Conservation (phyloP, 2,329 filamentous ascomycete genomes). For the Aspergillus fructus region DNA sequence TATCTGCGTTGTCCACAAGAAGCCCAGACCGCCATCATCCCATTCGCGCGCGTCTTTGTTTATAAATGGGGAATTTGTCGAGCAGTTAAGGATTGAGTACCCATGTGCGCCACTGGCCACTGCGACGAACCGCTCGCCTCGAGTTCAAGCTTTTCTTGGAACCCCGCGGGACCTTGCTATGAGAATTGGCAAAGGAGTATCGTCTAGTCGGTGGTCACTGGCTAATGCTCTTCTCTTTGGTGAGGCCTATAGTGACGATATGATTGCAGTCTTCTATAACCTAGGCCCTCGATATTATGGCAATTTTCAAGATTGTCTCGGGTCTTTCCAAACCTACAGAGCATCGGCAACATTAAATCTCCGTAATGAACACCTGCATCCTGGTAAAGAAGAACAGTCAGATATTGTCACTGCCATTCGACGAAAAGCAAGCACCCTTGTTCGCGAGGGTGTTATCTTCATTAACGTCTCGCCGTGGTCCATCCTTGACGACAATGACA, state of each 20-base stretch:
- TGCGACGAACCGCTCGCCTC: conserved; percentile 49
- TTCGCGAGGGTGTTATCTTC: conserved; percentile 78
- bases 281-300: conserved; percentile 89
- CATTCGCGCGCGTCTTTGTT: conserved; percentile 83
- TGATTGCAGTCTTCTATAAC: conserved; percentile 85
- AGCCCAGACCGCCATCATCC: conserved; percentile 69
- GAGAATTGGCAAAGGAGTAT: conserved; percentile 68
- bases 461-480: conserved; percentile 80
- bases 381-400: conserved; percentile 84
- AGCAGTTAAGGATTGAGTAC: conserved; percentile 87
- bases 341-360: conserved; percentile 88
- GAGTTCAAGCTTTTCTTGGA: conserved; percentile 88
- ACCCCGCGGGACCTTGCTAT: conserved; percentile 86
- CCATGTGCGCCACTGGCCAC: conserved; percentile 70
- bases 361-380: conserved; percentile 85
- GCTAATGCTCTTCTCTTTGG: conserved; percentile 88
- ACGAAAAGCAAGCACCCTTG: conserved; percentile 75
- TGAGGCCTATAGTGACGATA: conserved; percentile 83
- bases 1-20: conserved; percentile 80
- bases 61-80: conserved; percentile 88
- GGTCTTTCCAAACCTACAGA: conserved; percentile 93
- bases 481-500: conserved; percentile 77
- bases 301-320: conserved; percentile 94
- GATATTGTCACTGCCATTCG: conserved; percentile 89
- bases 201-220: conserved; percentile 81